Percentiles rank a stretch among this genome's conserved stretches.
Conservation (phyloP, 345 rosid genomes). For the Dimocarpus longan region DNA sequence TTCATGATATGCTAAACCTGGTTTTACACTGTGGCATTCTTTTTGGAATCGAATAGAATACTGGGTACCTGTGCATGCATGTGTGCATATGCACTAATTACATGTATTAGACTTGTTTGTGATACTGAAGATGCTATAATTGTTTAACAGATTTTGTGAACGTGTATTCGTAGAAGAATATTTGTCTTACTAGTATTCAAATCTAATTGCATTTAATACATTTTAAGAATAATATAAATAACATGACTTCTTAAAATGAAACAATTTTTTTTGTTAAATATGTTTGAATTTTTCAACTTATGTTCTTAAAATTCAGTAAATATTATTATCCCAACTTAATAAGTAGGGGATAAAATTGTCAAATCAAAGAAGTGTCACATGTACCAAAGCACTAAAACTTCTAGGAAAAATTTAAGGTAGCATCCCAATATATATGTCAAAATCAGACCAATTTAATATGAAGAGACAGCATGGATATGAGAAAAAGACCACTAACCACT, state of each 20-base stretch:
- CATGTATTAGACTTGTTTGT: too few species aligned
- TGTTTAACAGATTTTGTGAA: too few species aligned
- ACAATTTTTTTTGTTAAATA: too few species aligned
- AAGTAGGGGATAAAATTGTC: background rate
- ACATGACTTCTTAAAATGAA: too few species aligned
- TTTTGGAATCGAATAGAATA: background rate
- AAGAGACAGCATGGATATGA: conserved; percentile 7
- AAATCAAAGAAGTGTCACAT: background rate
- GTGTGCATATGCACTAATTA: too few species aligned
- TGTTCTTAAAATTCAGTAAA: too few species aligned
- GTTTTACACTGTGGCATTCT: background rate
- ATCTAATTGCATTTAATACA: background rate
- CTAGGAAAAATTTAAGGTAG: conserved; percentile 9
- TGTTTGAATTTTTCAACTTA: too few species aligned
- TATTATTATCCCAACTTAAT: too few species aligned
- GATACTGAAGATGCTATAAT: too few species aligned
- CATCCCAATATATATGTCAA: conserved; percentile 22
- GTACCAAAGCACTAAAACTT: background rate
- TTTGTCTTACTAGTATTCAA: too few species aligned
- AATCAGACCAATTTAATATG: conserved; percentile 16
- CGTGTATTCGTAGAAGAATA: too few species aligned
- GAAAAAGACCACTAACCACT: conserved; percentile 7
- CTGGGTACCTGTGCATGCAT: too few species aligned
- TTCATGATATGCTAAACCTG: background rate
- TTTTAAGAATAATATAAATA: background rate